Conservation (phyloP, 2,329 filamentous ascomycete genomes). For the Clonostachys rhizophaga region DNA sequence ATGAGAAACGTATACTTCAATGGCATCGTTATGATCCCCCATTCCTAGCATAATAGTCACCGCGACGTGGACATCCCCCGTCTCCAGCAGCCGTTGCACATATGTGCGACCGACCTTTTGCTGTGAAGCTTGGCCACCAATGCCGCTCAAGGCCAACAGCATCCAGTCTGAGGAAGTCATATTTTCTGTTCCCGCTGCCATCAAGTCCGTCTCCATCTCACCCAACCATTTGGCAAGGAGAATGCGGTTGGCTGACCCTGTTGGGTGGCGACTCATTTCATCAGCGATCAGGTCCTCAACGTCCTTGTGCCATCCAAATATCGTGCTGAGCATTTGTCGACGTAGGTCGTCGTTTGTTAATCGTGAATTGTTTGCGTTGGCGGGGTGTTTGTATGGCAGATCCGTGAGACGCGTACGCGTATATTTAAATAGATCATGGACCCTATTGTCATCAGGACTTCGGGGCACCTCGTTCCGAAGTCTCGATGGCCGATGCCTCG, state of each 20-base stretch:
- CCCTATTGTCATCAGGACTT: constrained; percentile 65
- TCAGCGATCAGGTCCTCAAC: constrained; percentile 78
- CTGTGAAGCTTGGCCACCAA: constrained; percentile 70
- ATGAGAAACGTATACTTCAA: constrained; percentile 93
- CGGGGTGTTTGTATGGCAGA: constrained; percentile 72
- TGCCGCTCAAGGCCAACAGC: constrained; percentile 84
- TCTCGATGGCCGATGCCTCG: constrained; percentile 55
- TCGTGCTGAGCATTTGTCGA: constrained; percentile 84
- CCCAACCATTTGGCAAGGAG: constrained; percentile 91
- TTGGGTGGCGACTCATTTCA: constrained; percentile 71
- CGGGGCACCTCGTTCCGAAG: constrained; percentile 76
- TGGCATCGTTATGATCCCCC: constrained; percentile 88
- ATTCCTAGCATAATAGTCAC: constrained; percentile 90
- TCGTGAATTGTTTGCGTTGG: constrained; percentile 49
- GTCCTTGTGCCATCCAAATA: constrained; percentile 93
- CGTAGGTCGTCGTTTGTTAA: constrained; percentile 77
- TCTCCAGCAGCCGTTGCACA: constrained; percentile 83
- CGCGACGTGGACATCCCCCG: constrained; percentile 85
- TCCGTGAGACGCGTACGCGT: constrained; percentile 77
- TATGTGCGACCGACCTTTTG: constrained; percentile 90
- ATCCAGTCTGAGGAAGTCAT: constrained; percentile 97
- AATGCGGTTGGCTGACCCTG: constrained; percentile 72
- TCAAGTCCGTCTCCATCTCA: constrained; percentile 74
- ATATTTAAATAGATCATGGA: constrained; percentile 81
- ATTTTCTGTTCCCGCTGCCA: constrained; percentile 76